Evolutionary conservation across 352 stramenopile species (phyloP).

Genomic region (Hyaloperonospora arabidopsidis): DNA sequence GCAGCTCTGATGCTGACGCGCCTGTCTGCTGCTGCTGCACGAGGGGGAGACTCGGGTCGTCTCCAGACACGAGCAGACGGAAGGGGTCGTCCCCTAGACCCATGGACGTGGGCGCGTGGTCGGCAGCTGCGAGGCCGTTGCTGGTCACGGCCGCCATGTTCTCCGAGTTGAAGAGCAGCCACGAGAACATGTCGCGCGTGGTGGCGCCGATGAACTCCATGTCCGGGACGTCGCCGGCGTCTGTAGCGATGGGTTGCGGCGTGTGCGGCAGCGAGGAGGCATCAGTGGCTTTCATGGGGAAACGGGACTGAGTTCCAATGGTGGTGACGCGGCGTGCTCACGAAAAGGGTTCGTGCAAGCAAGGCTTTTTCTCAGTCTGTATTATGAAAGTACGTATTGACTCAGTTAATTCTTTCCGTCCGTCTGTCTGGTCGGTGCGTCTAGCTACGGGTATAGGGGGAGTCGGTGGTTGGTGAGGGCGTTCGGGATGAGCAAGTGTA

Average conservation of each 20-base stretch:
- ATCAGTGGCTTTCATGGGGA: constrained; percentile 18
- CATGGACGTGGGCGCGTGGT: constrained; percentile 24
- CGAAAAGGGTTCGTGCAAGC: constrained; percentile 13
- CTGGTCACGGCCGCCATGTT: constrained; percentile 52
- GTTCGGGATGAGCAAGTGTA: too few relatives aligned
- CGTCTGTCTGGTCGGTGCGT: too few relatives aligned
- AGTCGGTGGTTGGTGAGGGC: too few relatives aligned
- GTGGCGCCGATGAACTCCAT: constrained; percentile 60
- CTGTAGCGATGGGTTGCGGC: constrained; percentile 10
- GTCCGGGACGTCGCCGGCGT: constrained; percentile 36
- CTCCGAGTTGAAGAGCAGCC: constrained; percentile 81
- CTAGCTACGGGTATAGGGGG: too few relatives aligned
- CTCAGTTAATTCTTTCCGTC: too few relatives aligned
- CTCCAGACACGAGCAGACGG: constrained; percentile 40
- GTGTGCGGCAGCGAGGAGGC: constrained; percentile 19
- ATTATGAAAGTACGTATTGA: too few relatives aligned
- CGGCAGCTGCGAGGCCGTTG: constrained; percentile 5
- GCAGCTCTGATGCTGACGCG: constrained; percentile 19
- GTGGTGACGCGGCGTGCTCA: constrained; percentile 31
- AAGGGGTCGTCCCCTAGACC: constrained; percentile 50
- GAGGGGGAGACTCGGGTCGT: constrained; percentile 38
- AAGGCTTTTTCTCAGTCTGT: constrained; percentile 1
- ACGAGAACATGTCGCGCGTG: constrained; percentile 83
- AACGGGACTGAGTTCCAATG: constrained; percentile 5
- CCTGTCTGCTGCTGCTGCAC: constrained; percentile 24